A percentile compares a stretch with the other conserved stretches of the same genome.
Evolutionary conservation across 257 asterid genomes (phyloP).

Genomic region (Ophiorrhiza pumila): DNA sequence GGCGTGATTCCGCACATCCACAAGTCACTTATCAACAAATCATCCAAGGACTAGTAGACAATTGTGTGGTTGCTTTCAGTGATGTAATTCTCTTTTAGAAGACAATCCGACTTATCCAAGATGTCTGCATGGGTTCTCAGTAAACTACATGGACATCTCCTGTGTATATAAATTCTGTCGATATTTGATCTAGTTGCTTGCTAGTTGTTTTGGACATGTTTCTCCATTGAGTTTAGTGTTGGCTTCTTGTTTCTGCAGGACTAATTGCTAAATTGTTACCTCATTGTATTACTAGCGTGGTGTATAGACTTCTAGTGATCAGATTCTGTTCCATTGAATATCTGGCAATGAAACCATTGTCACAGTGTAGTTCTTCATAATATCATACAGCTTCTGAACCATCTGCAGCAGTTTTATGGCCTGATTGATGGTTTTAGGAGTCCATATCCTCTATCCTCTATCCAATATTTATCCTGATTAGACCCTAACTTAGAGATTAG

Average conservation of each 20-base stretch:
- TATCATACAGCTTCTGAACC: too few relatives aligned
- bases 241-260: neutral
- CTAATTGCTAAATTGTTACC: neutral
- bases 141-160: conserved; percentile 8
- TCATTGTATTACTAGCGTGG: neutral
- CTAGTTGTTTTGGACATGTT: conserved; percentile 14
- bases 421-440: neutral
- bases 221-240: neutral
- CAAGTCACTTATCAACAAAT: conserved; percentile 34
- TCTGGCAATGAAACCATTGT: neutral
- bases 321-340: neutral
- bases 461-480: too few relatives aligned
- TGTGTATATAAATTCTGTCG: neutral
- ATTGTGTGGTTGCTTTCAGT: neutral
- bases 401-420: too few relatives aligned
- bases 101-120: neutral
- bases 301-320: neutral
- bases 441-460: too few relatives aligned
- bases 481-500: too few relatives aligned
- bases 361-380: neutral
- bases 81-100: neutral
- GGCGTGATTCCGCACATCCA: conserved; percentile 38
- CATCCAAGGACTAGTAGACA: conserved; percentile 32
- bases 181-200: conserved; percentile 9
- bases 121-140: conserved; percentile 7